phyloP scores from a whole-genome alignment of 805 yeast genomes.

The Metschnikowia borealis region DNA sequence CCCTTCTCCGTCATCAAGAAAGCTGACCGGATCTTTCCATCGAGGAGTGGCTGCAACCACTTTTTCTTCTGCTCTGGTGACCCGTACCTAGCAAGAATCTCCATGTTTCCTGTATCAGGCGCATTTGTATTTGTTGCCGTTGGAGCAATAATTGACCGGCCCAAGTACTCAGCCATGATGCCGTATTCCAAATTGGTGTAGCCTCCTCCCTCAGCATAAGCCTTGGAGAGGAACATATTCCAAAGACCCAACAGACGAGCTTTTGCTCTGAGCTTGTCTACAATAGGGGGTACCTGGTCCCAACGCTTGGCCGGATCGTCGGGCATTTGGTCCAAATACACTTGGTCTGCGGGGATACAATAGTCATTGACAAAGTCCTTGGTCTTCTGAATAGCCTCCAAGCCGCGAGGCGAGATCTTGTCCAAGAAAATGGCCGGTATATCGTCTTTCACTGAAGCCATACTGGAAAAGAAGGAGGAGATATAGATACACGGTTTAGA shows the following conservation, averaged over 20 bases:
- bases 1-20: constrained; percentile 65
- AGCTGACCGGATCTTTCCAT: constrained; percentile 56
- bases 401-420: constrained; percentile 32
- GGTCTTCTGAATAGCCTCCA: constrained; percentile 36
- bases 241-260: constrained; percentile 54
- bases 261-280: constrained; percentile 48
- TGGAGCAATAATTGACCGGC: constrained; percentile 50
- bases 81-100: constrained; percentile 42
- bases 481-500: no score
- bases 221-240: constrained; percentile 55
- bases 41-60: constrained; percentile 51
- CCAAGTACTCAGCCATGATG: constrained; percentile 59
- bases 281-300: constrained; percentile 43
- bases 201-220: constrained; percentile 51
- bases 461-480: not conserved
- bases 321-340: constrained; percentile 39
- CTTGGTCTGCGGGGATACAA: constrained; percentile 53
- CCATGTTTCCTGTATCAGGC: constrained; percentile 67
- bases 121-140: constrained; percentile 59
- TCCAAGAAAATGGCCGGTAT: constrained; percentile 40
- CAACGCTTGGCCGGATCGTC: constrained; percentile 43
- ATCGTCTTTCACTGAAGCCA: constrained; percentile 25
- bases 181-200: constrained; percentile 62
- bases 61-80: constrained; percentile 32
- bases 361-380: constrained; percentile 53